Evolutionary conservation across 805 yeast genomes (phyloP), one percentile per base, ranked within the genome.

Genomic region (Lipomyces japonicus): DNA sequence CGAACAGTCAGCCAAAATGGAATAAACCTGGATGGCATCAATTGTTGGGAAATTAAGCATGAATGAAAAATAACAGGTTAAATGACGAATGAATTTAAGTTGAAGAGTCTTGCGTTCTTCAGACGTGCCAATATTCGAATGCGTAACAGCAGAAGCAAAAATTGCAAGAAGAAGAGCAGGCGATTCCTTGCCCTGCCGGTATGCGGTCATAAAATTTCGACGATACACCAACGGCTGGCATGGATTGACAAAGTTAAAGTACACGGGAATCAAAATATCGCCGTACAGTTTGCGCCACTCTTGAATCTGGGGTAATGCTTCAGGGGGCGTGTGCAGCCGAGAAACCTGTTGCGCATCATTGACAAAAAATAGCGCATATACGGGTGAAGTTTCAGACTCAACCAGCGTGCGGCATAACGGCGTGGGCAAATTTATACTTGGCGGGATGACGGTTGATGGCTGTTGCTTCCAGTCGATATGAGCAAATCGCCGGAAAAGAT

Each of bases 211-310:
- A 32, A 55, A 55, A 23, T 46, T 44, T 6, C 43, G 35, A 3
- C 51, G 47, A 46, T 51, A 45, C 2, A 55, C 50, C 25, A 55
- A 24, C 4, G 59, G 59, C 35, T 45, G 46, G n/a, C 25, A 5
- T 3, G 50, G 39, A 26, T 50, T 50, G n/a, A 54, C 38, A 16
- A 35, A 22, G 1, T 31, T 16, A 30, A 55, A 55, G 31, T 40
- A 55, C 5, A 47, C n/a, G 12, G 38, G 35, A 10, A 49, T n/a
- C 12, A 55, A 37, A 12, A 16, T n/a, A 2, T 32, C 44, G 3
- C 47, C 55, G 21, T 49, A 49, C 31, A 26, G 42, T n/a, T 31
- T 31, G 4, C 49, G 38, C 58, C 58, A 53, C 9, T 51, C 45
- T 10, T 21, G 12, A 9, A 45, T 22, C 24, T 32, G 24, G 12